Evolutionary conservation across 1,284 basidiomycete species (phyloP), one percentile per base, ranked within the genome.

Genomic region (Pulveroboletus sp.): DNA sequence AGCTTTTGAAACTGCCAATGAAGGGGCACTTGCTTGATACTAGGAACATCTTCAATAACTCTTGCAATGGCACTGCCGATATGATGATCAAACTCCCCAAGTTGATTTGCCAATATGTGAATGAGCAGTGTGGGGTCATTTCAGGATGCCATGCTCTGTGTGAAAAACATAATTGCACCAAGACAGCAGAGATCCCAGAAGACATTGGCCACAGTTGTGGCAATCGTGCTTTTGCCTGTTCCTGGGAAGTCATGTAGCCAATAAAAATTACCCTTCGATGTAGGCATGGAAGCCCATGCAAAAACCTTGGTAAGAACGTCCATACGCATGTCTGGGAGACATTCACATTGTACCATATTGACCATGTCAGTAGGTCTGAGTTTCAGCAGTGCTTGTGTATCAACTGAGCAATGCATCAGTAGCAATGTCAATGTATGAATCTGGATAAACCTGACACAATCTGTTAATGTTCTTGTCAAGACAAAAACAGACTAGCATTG

Each of bases 181-280:
- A 74, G 70, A 42, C 63, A 62, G 11, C 63, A 61, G 4, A 66
- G 56, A 1, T 70, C 58, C n/a, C 65, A 59, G 36, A 66, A 66
- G 29, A 68, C 54, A 46, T 68, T 61, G 45, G 70, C 70, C 7
- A 71, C 56, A 1, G 72, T 70, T 0, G 63, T 71, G 7, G 71
- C 56, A 21, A 72, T 62, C 1, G 73, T 63, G 36, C 67, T 72
- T 58, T 72, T 72, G 11, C 73, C 71, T 15, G 67, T 52, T 13
- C 72, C 72, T 0, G 71, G 68, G 39, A 67, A 63, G 5, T 68
- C 73, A 26, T 70, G 60, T 19, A 72, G 43, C 72, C 71, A 73
- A 32, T 71, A 71, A 8, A 74, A 48, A 17, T 61, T 71, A 0
- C 48, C 37, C n/a, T 58, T 56, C 35, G 19, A 15, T 8, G 52